Conservation (phyloP, 352 stramenopile species). For the Pythium utonaiense region DNA sequence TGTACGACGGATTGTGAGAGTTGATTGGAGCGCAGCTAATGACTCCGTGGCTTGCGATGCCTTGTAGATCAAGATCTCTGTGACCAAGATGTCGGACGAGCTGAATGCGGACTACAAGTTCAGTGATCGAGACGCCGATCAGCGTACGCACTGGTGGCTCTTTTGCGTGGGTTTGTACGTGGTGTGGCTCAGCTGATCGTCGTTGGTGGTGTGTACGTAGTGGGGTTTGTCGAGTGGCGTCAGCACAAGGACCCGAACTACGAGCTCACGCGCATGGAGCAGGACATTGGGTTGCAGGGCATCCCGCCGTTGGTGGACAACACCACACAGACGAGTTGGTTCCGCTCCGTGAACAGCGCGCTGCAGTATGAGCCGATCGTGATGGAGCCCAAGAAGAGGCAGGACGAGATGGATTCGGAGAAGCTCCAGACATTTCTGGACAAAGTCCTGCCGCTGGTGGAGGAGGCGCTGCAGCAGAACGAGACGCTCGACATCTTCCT, state of each 20-base stretch:
- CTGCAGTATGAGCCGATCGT: constrained; percentile 77
- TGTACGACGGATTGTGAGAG: neutral
- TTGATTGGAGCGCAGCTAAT: neutral
- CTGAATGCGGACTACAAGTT: constrained; percentile 85
- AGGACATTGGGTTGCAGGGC: constrained; percentile 74
- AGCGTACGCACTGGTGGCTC: constrained; percentile 33
- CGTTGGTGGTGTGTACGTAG: constrained; percentile 11
- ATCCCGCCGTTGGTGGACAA: constrained; percentile 65
- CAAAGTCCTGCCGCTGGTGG: constrained; percentile 58
- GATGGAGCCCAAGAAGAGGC: constrained; percentile 35
- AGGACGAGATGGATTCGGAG: constrained; percentile 63
- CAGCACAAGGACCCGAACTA: constrained; percentile 85
- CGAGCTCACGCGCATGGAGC: constrained; percentile 69
- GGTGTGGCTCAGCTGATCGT: no score
- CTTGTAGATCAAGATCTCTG: constrained; percentile 61
- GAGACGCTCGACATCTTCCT: constrained; percentile 85
- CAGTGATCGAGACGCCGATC: constrained; percentile 73
- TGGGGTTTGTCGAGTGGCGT: constrained; percentile 81
- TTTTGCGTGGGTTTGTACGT: no score
- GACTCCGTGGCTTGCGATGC: neutral
- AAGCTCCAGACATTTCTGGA: constrained; percentile 67
- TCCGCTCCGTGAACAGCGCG: constrained; percentile 76
- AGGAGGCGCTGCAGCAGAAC: constrained; percentile 80
- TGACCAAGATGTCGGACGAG: constrained; percentile 80
- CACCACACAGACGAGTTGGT: constrained; percentile 79